These are phyloP conservation scores for Kappamyces sp. DNA, from an alignment of 192 early-diverging fungal genomes.

Conservation along the genomic window DNA sequence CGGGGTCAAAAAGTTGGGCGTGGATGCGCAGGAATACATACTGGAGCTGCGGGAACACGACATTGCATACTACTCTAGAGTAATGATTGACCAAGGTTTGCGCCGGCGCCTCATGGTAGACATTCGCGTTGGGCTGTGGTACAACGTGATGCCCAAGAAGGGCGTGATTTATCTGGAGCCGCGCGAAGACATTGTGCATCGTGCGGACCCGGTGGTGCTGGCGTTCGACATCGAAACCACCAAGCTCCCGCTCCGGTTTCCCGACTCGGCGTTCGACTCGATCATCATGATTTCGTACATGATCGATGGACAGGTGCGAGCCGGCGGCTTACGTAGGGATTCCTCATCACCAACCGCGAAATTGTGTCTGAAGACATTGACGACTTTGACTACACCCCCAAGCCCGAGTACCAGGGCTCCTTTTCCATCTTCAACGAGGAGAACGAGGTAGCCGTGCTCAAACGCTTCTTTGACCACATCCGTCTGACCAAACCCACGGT, in stretches of 20 bases:
- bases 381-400: constrained; percentile 97
- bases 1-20: background rate
- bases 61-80: constrained; percentile 91
- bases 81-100: constrained; percentile 84
- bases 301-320: constrained; percentile 89
- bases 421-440: constrained; percentile 95
- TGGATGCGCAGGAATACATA: constrained; percentile 63
- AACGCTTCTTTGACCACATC: constrained; percentile 90
- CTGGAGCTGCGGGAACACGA: constrained; percentile 94
- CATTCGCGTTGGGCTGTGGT: constrained; percentile 94
- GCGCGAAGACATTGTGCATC: constrained; percentile 77
- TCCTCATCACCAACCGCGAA: constrained; percentile 93
- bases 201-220: constrained; percentile 88
- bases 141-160: constrained; percentile 58
- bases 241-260: constrained; percentile 96
- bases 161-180: constrained; percentile 57
- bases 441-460: constrained; percentile 74
- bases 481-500: constrained; percentile 75
- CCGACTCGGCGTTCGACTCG: constrained; percentile 78
- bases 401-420: constrained; percentile 87
- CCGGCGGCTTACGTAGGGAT: constrained; percentile 56
- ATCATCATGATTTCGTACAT: constrained; percentile 99
- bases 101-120: constrained; percentile 39
- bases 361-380: constrained; percentile 93
- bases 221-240: constrained; percentile 99